These are phyloP conservation scores for Diaporthe ampelina DNA, from an alignment of 2,329 filamentous ascomycete species.

Conservation along the genomic window DNA sequence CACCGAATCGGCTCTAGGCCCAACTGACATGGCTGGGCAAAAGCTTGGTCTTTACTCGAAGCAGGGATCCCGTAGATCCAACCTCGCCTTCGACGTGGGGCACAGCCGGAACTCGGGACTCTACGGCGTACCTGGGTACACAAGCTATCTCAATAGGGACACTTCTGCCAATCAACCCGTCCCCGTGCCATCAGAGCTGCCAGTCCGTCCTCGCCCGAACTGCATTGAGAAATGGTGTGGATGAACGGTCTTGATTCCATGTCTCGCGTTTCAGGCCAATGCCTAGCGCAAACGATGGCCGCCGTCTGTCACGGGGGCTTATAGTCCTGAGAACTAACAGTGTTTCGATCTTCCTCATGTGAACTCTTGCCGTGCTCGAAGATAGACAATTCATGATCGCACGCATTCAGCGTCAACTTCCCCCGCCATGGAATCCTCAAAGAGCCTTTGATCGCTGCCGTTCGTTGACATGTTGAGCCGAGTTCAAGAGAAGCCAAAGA, in stretches of 20 bases:
- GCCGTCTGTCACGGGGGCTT: not conserved
- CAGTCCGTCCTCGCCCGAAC: not conserved
- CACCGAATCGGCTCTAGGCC: constrained; percentile 35
- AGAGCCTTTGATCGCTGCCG: no score
- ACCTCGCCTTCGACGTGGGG: not conserved
- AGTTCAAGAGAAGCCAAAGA: no score
- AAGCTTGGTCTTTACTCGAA: constrained; percentile 39
- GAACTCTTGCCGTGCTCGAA: no score
- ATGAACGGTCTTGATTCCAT: not conserved
- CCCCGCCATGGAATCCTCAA: no score
- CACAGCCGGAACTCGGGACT: not conserved
- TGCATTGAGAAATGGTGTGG: not conserved
- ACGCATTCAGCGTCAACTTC: no score
- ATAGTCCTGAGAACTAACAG: no score
- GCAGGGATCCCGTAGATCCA: constrained; percentile 22
- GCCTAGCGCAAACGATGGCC: constrained; percentile 1
- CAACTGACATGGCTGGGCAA: constrained; percentile 41
- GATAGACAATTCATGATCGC: no score
- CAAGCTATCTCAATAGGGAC: no score
- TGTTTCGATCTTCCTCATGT: no score
- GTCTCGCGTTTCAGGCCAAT: not conserved
- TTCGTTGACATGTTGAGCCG: no score
- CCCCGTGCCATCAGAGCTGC: not conserved
- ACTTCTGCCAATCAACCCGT: no score
- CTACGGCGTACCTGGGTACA: no score